phyloP scores from a whole-genome alignment of 2,329 filamentous ascomycete genomes.

The Alternaria sp. region DNA sequence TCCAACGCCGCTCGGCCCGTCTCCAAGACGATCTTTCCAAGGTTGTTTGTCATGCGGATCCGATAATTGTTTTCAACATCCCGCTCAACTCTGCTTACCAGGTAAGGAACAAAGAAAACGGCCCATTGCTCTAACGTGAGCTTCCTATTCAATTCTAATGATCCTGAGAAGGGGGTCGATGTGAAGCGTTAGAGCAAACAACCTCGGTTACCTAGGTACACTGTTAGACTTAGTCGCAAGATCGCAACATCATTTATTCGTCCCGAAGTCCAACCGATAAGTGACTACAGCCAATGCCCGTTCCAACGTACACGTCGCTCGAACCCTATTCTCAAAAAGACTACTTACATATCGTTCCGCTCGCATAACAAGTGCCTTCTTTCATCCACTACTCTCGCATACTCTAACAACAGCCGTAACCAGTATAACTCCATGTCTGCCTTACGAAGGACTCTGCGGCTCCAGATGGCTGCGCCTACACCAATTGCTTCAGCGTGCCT shows the following conservation, averaged over 20 bases:
- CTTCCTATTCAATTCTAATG: background rate
- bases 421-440: conserved; percentile 4
- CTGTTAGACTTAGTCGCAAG: background rate
- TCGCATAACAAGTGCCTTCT: conserved; percentile 1
- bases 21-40: background rate
- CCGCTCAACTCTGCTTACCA: background rate
- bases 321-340: background rate
- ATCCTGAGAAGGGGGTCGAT: background rate
- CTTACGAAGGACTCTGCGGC: conserved; percentile 1
- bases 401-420: background rate
- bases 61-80: background rate
- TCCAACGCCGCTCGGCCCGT: background rate
- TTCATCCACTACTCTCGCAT: background rate
- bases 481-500: background rate
- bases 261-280: background rate
- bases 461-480: background rate
- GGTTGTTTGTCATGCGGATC: background rate
- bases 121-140: background rate
- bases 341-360: background rate
- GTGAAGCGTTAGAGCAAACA: background rate
- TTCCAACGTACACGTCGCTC: background rate
- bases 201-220: background rate
- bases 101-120: background rate
- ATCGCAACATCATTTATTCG: background rate
- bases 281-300: background rate